These are phyloP conservation scores for Nannochloris sp. DNA, from an alignment of 139 green algal species.

Conservation along the genomic window DNA sequence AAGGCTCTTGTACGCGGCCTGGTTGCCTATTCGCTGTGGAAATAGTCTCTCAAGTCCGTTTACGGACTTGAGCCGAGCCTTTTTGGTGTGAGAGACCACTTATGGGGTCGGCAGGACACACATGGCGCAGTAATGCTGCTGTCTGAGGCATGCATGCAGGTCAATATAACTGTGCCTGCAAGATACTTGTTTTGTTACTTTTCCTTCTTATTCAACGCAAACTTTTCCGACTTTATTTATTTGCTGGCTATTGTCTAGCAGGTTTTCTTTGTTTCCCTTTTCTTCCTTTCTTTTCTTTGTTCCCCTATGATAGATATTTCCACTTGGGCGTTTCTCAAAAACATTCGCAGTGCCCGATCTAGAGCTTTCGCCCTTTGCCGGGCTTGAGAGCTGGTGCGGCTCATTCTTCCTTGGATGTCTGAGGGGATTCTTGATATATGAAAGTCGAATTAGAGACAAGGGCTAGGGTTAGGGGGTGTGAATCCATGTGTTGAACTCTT, in stretches of 20 bases:
- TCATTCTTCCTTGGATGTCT: slow-evolving; percentile 72
- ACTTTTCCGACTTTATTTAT: background rate
- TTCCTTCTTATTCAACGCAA: background rate
- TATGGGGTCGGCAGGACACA: slow-evolving; percentile 3
- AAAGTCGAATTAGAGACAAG: no score
- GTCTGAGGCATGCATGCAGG: slow-evolving; percentile 30
- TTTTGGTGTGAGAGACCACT: no score
- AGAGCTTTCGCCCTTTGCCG: slow-evolving; percentile 63
- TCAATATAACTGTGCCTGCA: no score
- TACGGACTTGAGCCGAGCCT: no score
- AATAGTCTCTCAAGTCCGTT: no score
- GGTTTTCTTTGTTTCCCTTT: no score
- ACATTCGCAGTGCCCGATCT: slow-evolving; percentile 71
- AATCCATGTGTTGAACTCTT: no score
- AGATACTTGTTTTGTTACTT: background rate
- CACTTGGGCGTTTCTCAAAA: slow-evolving; percentile 54
- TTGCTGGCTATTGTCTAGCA: no score
- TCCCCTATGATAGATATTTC: slow-evolving; percentile 35
- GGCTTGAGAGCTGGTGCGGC: slow-evolving; percentile 67
- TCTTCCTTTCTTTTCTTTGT: no score
- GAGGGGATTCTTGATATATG: slow-evolving; percentile 15
- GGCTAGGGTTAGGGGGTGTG: no score
- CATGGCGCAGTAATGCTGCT: slow-evolving; percentile 18
- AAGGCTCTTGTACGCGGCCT: no score
- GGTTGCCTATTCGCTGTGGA: no score